Evolutionary conservation across 2,329 filamentous ascomycete species (phyloP), one percentile per base, ranked within the genome.

Genomic region (Fusarium penzigii): DNA sequence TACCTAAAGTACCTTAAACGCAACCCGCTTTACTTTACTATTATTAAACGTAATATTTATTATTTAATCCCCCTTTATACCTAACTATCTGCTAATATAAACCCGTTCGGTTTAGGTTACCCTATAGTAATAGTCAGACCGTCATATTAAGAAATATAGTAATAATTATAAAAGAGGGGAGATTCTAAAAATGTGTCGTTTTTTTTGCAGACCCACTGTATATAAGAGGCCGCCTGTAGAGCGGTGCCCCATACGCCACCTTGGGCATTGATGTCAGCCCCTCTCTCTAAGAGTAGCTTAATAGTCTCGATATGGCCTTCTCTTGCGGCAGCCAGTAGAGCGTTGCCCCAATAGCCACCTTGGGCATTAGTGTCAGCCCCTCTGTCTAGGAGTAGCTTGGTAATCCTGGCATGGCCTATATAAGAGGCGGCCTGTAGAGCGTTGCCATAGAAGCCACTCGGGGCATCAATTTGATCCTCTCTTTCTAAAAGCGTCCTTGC

Each of bases 381-480:
- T 1, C 51, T 46, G 12, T 41, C 43, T 9, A 59, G 45, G 4
- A 55, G 44, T 29, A 48, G 44, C 29, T 42, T n/a, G 2, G 40
- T 38, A 51, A 45, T 41, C 29, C 51, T 25, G 1, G 25, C 13
- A 17, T 51, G 20, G 48, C 52, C 48, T 40, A 16, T 3, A n/a
- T 5, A 29, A 40, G 56, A 57, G 48, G 58, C 56, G 42, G 49
- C 51, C 32, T 51, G 46, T 9, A 61, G 56, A 51, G 54, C 47
- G 34, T 51, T 62, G n/a, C 50, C 44, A 17, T 51, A 56, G 3
- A 7, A 1, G 43, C 55, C 46, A 13, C 51, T 47, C 36, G 42
- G 16, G 14, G 45, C 49, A 32, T 57, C 42, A 16, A 52, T 39
- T n/a, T n/a, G n/a, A 14, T 56, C 42, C 3, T 44, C 49, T 29